Base-by-base conservation (phyloP, 176 grass and related monocot genomes). In the Calamus simplicifolius region DNA sequence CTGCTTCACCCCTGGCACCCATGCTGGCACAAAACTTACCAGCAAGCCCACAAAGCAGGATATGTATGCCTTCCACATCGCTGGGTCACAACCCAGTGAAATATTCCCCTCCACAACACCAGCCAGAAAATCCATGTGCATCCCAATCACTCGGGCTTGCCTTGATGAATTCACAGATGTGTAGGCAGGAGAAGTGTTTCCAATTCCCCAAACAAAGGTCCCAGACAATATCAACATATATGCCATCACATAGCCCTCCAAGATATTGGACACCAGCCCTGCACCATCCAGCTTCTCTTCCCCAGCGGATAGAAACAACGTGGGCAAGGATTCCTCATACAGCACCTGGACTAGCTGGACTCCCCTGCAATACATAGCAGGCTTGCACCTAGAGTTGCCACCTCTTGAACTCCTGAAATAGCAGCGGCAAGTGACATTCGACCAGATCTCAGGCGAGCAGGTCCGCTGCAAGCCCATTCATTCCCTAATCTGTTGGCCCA, bases 81-180 rank as follows among this genome's bases (percentile, higher is more conserved):
- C 76, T 2, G 81, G 84, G 61, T 92, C 67, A 19, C 93, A 98
- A 12, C 88, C 87, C 27, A 98, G 72, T 12, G 89, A 69, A 43
- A 98, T 80, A 63, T 85, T 78, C 15, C 87, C 93, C 18, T 83
- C 88, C 76, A 92, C 61, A 21, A 82, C 93, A 15, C 75, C 83
- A 4, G 78, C 87, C 19, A 98, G 81, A 69, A 98, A 98, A 57
- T 92, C 93, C 93, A 98, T 98, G 73, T 98, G 87, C 52, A 53
- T 80, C 48, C 73, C 76, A 19, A 85, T 83, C 63, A 98, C 81
- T 38, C 87, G 72, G 2, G 75, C 72, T 56, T 87, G 83, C 64
- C 81, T 92, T 57, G 68, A 79, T 5, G 75, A 66, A 69, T 81
- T 78, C 57, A 77, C 83, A 28, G 82, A 63, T 73, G 75, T 83